A percentile compares a stretch with the other conserved stretches of the same genome.
These are phyloP conservation scores for Hypoxylon sp. DNA, from an alignment of 2,329 filamentous ascomycete species.

Conservation along the genomic window DNA sequence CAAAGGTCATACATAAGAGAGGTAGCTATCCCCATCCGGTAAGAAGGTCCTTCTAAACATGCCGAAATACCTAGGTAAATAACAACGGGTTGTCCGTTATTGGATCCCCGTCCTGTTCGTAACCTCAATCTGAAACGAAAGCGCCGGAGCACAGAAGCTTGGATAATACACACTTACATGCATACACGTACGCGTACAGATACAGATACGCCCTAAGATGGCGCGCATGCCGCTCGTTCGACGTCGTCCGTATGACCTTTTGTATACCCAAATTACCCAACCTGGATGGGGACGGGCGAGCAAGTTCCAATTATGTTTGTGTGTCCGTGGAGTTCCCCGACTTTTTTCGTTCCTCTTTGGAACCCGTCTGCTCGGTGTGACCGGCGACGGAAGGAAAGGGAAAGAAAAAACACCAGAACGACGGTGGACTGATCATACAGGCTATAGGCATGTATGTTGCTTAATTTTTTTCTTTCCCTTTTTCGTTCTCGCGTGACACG, in stretches of 20 bases:
- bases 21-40: no score
- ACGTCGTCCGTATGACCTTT: conserved; percentile 19
- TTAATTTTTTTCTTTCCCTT: neutral
- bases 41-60: no score
- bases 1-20: no score
- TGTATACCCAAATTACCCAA: conserved; percentile 4
- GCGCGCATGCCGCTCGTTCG: conserved; percentile 27
- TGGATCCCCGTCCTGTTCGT: conserved; percentile 18
- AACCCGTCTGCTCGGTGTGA: conserved; percentile 13
- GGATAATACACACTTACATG: conserved; percentile 23
- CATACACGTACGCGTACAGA: conserved; percentile 19
- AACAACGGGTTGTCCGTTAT: neutral
- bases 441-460: no score
- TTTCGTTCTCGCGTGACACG: conserved; percentile 12
- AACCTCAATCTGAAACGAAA: conserved; percentile 36
- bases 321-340: no score
- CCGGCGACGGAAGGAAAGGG: no score
- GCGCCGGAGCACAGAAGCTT: conserved; percentile 27
- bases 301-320: conserved; percentile 5
- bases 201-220: conserved; percentile 14
- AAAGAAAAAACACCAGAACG: no score
- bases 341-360: no score
- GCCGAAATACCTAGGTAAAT: no score
- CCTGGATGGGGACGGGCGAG: conserved; percentile 12
- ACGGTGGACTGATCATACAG: no score